Conservation (phyloP, 2,329 filamentous ascomycete genomes). For the Aureobasidium mangrovei region DNA sequence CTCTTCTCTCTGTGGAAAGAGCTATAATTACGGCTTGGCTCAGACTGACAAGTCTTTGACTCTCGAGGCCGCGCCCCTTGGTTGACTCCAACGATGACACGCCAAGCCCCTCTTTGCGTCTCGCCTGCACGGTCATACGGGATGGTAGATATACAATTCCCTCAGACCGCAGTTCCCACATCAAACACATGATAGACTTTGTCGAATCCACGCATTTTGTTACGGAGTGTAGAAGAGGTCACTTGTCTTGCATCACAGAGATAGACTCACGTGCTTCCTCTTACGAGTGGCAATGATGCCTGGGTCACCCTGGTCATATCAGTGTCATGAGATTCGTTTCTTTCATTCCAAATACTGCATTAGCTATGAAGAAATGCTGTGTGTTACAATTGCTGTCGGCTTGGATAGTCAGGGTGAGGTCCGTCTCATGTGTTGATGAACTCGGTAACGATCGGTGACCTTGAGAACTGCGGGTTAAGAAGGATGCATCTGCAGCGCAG, state of each 20-base stretch:
- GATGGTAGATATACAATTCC: background rate
- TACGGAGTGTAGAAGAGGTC: too few relatives aligned
- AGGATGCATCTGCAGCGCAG: slow-evolving; percentile 62
- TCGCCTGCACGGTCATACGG: background rate
- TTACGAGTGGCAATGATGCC: too few relatives aligned
- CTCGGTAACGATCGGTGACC: slow-evolving; percentile 82
- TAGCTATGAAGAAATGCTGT: too few relatives aligned
- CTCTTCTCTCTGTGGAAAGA: background rate
- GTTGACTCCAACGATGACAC: background rate
- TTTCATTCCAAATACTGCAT: background rate
- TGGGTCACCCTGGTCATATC: background rate
- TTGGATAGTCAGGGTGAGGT: background rate
- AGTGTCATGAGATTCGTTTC: background rate
- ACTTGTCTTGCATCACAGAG: too few relatives aligned
- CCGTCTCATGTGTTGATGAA: slow-evolving; percentile 48
- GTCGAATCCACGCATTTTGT: too few relatives aligned
- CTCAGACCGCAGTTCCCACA: background rate
- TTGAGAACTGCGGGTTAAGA: slow-evolving; percentile 86
- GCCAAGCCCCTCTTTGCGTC: background rate
- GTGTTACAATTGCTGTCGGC: background rate
- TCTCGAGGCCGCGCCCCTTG: background rate
- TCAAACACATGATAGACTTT: background rate
- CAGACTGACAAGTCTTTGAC: background rate
- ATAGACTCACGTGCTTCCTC: too few relatives aligned
- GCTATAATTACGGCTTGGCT: background rate